phyloP scores from a whole-genome alignment of 352 stramenopile species.

The Halophytophthora batemanensis region DNA sequence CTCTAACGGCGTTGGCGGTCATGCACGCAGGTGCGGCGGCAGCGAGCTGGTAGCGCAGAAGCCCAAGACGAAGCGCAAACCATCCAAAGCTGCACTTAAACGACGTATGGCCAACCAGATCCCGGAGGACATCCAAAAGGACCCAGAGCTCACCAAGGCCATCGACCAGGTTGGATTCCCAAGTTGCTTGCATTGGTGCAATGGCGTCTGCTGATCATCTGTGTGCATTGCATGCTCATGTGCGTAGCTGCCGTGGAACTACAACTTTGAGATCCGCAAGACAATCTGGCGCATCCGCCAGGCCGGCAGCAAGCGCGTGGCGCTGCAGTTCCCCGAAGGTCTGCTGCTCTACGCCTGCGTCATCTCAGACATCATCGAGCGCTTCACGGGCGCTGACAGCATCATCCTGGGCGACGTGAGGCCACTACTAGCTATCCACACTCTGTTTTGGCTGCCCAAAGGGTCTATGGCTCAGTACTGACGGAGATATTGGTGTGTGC shows the following conservation, averaged over 20 bases:
- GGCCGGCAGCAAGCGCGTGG: slow-evolving; percentile 87
- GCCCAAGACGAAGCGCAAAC: slow-evolving; percentile 56
- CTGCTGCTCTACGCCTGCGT: slow-evolving; percentile 97
- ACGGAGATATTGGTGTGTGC: neutral
- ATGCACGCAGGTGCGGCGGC: slow-evolving; percentile 7
- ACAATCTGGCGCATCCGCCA: slow-evolving; percentile 95
- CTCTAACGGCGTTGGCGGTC: neutral
- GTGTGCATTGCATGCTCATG: neutral
- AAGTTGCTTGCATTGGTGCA: neutral
- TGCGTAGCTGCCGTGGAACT: slow-evolving; percentile 93
- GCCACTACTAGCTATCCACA: slow-evolving; percentile 9
- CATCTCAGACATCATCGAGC: slow-evolving; percentile 98
- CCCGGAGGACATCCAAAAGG: slow-evolving; percentile 87
- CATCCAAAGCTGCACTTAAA: slow-evolving; percentile 49
- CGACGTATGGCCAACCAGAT: slow-evolving; percentile 87
- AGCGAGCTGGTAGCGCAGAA: slow-evolving; percentile 36
- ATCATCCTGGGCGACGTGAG: slow-evolving; percentile 97
- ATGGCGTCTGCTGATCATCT: neutral
- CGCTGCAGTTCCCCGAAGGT: slow-evolving; percentile 98
- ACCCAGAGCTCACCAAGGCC: slow-evolving; percentile 84
- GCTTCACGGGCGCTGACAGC: slow-evolving; percentile 88
- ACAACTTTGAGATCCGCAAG: slow-evolving; percentile 99
- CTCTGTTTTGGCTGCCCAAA: neutral
- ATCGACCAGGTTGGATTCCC: slow-evolving; percentile 72
- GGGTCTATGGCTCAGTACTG: neutral